Base-by-base conservation (phyloP, 2,329 filamentous ascomycete species). In the Cladosporium velox region DNA sequence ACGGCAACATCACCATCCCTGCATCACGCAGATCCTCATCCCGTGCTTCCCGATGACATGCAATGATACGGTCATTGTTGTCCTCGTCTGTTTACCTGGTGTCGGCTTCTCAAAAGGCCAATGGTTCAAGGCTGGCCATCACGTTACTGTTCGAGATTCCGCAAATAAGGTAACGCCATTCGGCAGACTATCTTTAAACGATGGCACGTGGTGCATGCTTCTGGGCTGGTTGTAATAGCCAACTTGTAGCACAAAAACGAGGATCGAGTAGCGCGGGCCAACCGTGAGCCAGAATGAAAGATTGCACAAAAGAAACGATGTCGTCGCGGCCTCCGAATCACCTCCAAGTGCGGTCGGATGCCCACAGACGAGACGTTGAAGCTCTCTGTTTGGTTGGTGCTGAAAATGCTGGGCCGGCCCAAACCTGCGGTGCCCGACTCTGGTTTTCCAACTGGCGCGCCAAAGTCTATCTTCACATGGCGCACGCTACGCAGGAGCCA, bases 21-120 rank as follows among this genome's bases (percentile, higher is more conserved):
- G 57, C 26, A 47, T 26, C 38, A 44, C 34, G 57, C 57, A 59
- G 57, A 59, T 59, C 57, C 38, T 32, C 57, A 47, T 59, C 57
- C 57, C 57, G 57, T 44, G 38, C 24, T 30, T 59, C 26, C 57
- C 57, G 57, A 59, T 59, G 35, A n/a, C 38, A 28, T 47, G 35
- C n/a, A 21, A 47, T 7, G 8, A 24, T 47, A 47, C 41, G 41
- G 41, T 47, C 41, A 47, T 47, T 47, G 41, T 24, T 47, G 41
- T 47, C 3, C 12, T 21, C n/a, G 3, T 47, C 41, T 47, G n/a
- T 47, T 47, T 24, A 47, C 41, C 41, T 47, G 41, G 8, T 47
- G 18, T 21, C n/a, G 41, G 10, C 11, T 21, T 47, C 11, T 21
- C 41, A 47, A 5, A 24, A 47, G n/a, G 8, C 10, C 41, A 47